Conservation (phyloP, 192 early-diverging fungal genomes). For the Gaertneriomyces semiglobifer region DNA sequence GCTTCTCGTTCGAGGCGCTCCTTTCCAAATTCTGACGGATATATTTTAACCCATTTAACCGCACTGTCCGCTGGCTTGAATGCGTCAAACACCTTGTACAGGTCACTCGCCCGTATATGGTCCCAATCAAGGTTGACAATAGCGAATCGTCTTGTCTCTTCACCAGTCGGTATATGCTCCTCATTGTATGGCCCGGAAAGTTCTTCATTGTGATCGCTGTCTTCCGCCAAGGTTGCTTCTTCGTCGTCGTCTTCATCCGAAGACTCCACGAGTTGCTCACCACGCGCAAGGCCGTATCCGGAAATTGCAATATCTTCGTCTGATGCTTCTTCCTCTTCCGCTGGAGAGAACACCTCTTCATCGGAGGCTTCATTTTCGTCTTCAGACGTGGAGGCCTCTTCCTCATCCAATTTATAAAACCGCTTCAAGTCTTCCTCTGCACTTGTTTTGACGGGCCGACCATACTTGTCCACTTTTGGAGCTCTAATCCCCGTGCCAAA, state of each 20-base stretch:
- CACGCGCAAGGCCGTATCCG: slow-evolving; percentile 75
- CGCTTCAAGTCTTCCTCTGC: slow-evolving; percentile 63
- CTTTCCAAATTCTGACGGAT: slow-evolving; percentile 86
- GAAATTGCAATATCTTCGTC: slow-evolving; percentile 32
- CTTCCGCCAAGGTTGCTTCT: slow-evolving; percentile 37
- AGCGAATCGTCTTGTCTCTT: slow-evolving; percentile 68
- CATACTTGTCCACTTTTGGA: slow-evolving; percentile 69
- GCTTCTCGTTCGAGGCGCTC: slow-evolving; percentile 69
- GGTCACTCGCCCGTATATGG: slow-evolving; percentile 76
- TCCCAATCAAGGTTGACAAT: slow-evolving; percentile 95
- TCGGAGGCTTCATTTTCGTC: slow-evolving; percentile 35
- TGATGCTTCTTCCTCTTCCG: slow-evolving; percentile 26
- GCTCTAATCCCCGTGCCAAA: slow-evolving; percentile 38
- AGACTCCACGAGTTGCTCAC: slow-evolving; percentile 65
- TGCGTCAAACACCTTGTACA: slow-evolving; percentile 78
- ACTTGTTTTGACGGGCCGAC: slow-evolving; percentile 50
- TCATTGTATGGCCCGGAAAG: slow-evolving; percentile 19
- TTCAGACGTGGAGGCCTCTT: slow-evolving; percentile 30
- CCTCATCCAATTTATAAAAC: slow-evolving; percentile 71
- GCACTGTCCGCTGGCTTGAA: slow-evolving; percentile 70
- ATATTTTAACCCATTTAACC: slow-evolving; percentile 76
- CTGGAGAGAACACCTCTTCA: slow-evolving; percentile 28
- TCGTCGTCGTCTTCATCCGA: slow-evolving; percentile 40
- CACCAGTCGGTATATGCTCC: slow-evolving; percentile 35
- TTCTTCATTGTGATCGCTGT: slow-evolving; percentile 18